Conservation (phyloP, 2,329 filamentous ascomycete genomes). For the Claviceps pazoutovae region DNA sequence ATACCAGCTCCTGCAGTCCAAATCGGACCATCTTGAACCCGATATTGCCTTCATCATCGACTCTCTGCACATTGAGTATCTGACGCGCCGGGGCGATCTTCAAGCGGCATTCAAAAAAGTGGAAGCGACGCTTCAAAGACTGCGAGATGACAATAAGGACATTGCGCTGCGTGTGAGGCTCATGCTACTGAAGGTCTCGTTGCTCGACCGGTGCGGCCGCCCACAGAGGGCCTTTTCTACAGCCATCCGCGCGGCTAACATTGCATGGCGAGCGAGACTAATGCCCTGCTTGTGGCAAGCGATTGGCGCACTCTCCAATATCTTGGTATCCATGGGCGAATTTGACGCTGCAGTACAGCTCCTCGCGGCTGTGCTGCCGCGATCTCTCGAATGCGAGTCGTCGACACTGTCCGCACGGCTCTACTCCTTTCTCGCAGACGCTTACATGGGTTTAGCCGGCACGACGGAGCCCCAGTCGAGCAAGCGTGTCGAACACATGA, state of each 20-base stretch:
- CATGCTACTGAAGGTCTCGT: constrained; percentile 56
- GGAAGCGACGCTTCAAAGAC: constrained; percentile 27
- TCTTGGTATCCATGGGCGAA: constrained; percentile 57
- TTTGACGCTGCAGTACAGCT: constrained; percentile 53
- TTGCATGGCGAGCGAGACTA: constrained; percentile 56
- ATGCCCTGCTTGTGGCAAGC: constrained; percentile 61
- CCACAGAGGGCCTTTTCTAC: constrained; percentile 66
- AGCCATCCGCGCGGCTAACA: constrained; percentile 58
- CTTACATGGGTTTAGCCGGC: constrained; percentile 65
- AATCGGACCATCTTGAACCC: constrained; percentile 35
- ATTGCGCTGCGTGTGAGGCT: constrained; percentile 56
- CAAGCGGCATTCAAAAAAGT: constrained; percentile 34
- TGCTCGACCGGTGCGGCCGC: constrained; percentile 54
- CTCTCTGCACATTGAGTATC: constrained; percentile 36
- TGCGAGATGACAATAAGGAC: constrained; percentile 33
- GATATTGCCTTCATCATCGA: constrained; percentile 39
- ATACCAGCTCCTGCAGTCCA: constrained; percentile 38
- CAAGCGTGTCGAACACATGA: constrained; percentile 41
- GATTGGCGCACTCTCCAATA: constrained; percentile 49
- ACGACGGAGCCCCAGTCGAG: constrained; percentile 25
- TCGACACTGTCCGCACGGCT: constrained; percentile 47
- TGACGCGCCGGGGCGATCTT: constrained; percentile 33
- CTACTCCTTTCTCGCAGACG: constrained; percentile 60
- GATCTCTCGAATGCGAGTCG: constrained; percentile 59
- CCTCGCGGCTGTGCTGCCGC: constrained; percentile 56